phyloP scores from a whole-genome alignment of 2,329 filamentous ascomycete species.

The Ceratocystis harringtonii region DNA sequence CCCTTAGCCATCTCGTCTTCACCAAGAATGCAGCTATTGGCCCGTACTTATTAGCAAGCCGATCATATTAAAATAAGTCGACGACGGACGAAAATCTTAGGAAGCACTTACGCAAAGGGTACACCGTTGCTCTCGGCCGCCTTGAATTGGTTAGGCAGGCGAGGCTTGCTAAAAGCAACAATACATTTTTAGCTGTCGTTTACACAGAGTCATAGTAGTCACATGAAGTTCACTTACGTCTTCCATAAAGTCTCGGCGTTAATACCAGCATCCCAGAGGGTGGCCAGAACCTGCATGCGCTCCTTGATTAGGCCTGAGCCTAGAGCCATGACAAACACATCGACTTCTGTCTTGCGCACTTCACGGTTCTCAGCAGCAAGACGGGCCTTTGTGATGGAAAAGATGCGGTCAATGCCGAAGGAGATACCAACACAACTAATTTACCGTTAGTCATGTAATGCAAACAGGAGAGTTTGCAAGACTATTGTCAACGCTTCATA shows the following conservation, averaged over 20 bases:
- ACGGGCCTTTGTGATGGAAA: conserved; percentile 73
- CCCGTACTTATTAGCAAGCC: conserved; percentile 1
- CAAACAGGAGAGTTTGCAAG: not conserved
- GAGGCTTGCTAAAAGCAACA: conserved; percentile 49
- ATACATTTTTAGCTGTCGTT: not conserved
- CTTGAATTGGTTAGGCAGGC: conserved; percentile 80
- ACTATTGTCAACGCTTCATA: not conserved
- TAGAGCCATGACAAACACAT: conserved; percentile 92
- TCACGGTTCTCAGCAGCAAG: conserved; percentile 46
- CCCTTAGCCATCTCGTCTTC: conserved; percentile 76
- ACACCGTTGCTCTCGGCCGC: conserved; percentile 65
- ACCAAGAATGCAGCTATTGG: conserved; percentile 55
- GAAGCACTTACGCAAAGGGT: conserved; percentile 46
- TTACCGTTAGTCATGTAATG: not conserved
- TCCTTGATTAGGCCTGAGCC: conserved; percentile 67
- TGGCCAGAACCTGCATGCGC: conserved; percentile 63
- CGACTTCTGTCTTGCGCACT: conserved; percentile 57
- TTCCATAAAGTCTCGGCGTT: conserved; percentile 88
- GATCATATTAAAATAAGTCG: not conserved
- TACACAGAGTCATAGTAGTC: not conserved
- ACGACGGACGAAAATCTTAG: not conserved
- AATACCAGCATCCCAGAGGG: conserved; percentile 75
- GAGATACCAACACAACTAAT: conserved; percentile 44
- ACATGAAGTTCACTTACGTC: conserved; percentile 22
- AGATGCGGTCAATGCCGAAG: conserved; percentile 91